phyloP scores from a whole-genome alignment of 2,329 filamentous ascomycete species.

The Penicillium decumbens region DNA sequence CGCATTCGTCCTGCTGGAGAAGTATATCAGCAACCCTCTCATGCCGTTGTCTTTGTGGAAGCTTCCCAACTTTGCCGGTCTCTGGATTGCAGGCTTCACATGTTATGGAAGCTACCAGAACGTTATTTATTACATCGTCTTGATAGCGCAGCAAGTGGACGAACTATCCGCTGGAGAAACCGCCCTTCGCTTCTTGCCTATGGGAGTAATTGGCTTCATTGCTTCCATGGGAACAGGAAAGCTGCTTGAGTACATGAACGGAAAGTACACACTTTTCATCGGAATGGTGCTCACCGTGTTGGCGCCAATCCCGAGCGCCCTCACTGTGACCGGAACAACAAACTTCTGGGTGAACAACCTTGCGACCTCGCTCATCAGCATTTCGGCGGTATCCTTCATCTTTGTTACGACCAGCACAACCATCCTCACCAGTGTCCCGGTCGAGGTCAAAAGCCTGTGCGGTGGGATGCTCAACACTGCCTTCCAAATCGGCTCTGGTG shows the following conservation, averaged over 20 bases:
- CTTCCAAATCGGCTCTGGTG: slow-evolving; percentile 43
- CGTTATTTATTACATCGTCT: slow-evolving; percentile 42
- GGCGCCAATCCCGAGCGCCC: slow-evolving; percentile 35
- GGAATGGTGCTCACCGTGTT: slow-evolving; percentile 36
- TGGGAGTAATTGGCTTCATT: slow-evolving; percentile 40
- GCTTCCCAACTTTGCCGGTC: slow-evolving; percentile 44
- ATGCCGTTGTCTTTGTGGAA: slow-evolving; percentile 48
- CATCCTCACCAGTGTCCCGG: slow-evolving; percentile 39
- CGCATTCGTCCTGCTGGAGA: slow-evolving; percentile 41
- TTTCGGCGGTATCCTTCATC: slow-evolving; percentile 40
- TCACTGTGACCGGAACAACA: slow-evolving; percentile 21
- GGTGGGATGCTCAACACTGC: slow-evolving; percentile 45
- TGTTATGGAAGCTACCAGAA: slow-evolving; percentile 44
- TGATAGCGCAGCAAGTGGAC: slow-evolving; percentile 41
- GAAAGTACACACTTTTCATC: slow-evolving; percentile 34
- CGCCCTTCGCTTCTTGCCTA: slow-evolving; percentile 41
- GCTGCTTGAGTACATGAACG: slow-evolving; percentile 38
- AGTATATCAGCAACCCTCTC: slow-evolving; percentile 44
- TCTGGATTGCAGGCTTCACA: slow-evolving; percentile 46
- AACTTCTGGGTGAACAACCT: slow-evolving; percentile 40
- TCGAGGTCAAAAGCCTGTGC: slow-evolving; percentile 41
- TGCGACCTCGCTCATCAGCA: slow-evolving; percentile 39
- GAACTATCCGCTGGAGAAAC: slow-evolving; percentile 38
- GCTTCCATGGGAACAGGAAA: slow-evolving; percentile 35
- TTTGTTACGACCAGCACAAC: slow-evolving; percentile 44